Conservation (phyloP, 2,329 filamentous ascomycete species). For the Sporothrix globosa region DNA sequence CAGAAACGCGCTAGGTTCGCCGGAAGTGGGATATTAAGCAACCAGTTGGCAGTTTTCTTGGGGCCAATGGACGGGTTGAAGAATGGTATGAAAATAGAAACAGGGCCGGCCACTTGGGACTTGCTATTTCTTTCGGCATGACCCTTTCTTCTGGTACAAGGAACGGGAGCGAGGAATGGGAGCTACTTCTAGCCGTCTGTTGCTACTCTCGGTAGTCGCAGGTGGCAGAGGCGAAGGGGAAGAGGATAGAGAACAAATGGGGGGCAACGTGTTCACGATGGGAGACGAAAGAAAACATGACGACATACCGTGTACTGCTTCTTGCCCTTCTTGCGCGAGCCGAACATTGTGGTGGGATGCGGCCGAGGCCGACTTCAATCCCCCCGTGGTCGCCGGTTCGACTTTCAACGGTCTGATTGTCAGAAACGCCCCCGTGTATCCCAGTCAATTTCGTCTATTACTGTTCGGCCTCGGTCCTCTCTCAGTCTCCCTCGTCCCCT, state of each 20-base stretch:
- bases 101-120: not conserved
- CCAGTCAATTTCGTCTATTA: not conserved
- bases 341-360: conserved; percentile 47
- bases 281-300: conserved; percentile 36
- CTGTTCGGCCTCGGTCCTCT: not conserved
- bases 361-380: conserved; percentile 19
- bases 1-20: too few species aligned
- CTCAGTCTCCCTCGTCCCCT: not conserved
- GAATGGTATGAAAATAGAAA: not conserved
- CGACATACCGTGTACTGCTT: conserved; percentile 55
- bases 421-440: conserved; percentile 9
- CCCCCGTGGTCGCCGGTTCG: not conserved
- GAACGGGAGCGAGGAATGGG: conserved; percentile 22
- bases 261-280: not conserved
- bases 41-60: too few species aligned
- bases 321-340: conserved; percentile 55
- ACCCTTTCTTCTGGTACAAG: not conserved
- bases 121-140: not conserved
- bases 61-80: too few species aligned
- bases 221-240: not conserved
- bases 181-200: conserved; percentile 10
- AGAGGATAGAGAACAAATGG: not conserved
- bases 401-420: not conserved
- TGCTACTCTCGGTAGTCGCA: not conserved
- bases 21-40: too few species aligned